Evolutionary conservation across 768 basidiomycete genomes (phyloP).

Genomic region (Leccinum disarticulatum): DNA sequence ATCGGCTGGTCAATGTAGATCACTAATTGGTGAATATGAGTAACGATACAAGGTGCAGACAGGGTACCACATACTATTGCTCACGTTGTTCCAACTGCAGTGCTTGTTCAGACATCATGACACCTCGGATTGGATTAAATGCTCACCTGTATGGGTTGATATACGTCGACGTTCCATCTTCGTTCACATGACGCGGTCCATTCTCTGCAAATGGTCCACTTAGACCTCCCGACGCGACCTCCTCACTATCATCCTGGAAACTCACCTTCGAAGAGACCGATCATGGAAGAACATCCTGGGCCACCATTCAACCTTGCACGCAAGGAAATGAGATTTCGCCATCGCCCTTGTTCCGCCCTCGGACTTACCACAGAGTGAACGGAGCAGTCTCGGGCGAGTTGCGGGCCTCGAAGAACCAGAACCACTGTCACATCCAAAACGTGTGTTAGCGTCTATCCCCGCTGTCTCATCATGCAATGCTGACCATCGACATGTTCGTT

Average conservation of each 20-base stretch:
- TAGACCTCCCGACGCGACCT: not conserved
- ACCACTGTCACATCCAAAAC: constrained; percentile 46
- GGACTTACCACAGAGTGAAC: constrained; percentile 59
- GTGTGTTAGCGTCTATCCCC: constrained; percentile 1
- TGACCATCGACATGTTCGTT: constrained; percentile 57
- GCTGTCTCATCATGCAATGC: constrained; percentile 2
- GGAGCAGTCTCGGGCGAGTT: constrained; percentile 59
- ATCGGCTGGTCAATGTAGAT: constrained; percentile 73
- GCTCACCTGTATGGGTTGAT: constrained; percentile 60
- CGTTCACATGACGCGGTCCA: constrained; percentile 61
- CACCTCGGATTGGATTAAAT: not conserved
- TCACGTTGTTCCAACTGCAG: constrained; percentile 63
- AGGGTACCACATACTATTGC: constrained; percentile 50
- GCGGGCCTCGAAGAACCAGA: constrained; percentile 73
- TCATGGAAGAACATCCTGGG: constrained; percentile 63
- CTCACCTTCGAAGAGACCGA: constrained; percentile 63
- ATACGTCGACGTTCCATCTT: constrained; percentile 50
- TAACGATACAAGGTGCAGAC: not conserved
- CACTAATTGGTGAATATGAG: constrained; percentile 37
- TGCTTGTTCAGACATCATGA: not conserved
- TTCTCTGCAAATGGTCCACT: constrained; percentile 41
- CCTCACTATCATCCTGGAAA: not conserved
- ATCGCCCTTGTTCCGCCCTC: not conserved
- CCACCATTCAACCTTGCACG: constrained; percentile 53
- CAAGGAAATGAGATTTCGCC: constrained; percentile 1